These are phyloP conservation scores for Fomes fomentarius DNA, from an alignment of 1,284 basidiomycete genomes.

Conservation along the genomic window DNA sequence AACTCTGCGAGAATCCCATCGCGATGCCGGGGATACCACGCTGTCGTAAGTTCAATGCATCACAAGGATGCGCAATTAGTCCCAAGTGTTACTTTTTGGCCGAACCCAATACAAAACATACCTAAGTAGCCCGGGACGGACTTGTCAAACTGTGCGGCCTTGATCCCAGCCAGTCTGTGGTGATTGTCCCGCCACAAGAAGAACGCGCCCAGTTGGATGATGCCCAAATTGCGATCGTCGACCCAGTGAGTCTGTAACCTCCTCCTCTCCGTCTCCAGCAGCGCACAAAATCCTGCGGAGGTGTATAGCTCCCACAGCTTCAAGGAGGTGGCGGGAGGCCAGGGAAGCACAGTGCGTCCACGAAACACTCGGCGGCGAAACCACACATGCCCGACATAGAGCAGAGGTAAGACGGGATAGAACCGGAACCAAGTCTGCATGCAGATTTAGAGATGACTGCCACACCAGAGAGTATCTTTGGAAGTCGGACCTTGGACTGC, in stretches of 20 bases:
- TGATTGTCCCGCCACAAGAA: not conserved
- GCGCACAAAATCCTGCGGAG: not conserved
- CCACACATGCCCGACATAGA: not conserved
- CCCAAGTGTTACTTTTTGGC: too few relatives aligned
- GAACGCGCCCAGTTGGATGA: not conserved
- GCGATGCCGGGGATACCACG: not conserved
- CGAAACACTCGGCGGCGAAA: not conserved
- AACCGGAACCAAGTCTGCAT: not conserved
- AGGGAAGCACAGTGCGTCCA: too few relatives aligned
- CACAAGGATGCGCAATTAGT: too few relatives aligned
- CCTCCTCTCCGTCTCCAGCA: not conserved
- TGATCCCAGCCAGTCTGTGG: not conserved
- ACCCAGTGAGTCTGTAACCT: not conserved
- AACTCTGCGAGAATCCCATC: not conserved
- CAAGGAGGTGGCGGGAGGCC: not conserved
- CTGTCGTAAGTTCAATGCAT: not conserved
- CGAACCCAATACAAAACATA: too few relatives aligned
- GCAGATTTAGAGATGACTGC: too few relatives aligned
- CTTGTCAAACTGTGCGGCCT: not conserved
- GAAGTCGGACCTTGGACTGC: not conserved
- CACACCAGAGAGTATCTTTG: too few relatives aligned
- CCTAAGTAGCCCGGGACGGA: not conserved
- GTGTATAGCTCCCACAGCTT: not conserved
- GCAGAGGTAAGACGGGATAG: not conserved
- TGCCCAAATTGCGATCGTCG: not conserved